Evolutionary conservation across 441 rosid species (phyloP), one percentile per base, ranked within the genome.

Genomic region (Isatis lusitanica): DNA sequence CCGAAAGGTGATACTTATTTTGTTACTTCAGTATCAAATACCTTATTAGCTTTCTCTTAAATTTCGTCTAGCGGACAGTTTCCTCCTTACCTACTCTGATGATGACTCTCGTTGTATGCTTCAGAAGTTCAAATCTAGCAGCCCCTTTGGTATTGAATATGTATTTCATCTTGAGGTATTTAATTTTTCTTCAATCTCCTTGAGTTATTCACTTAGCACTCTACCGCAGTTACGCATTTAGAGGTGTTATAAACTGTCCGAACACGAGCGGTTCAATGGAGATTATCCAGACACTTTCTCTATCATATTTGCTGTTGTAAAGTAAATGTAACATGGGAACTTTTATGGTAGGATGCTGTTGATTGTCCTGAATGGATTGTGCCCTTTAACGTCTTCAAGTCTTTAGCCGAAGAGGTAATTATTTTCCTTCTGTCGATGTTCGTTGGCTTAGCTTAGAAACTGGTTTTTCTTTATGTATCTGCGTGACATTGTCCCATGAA

Each of bases 361-460:
- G 99, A 91, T 78, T 90, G 98, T 71, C 98, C 98, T 62, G 99
- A 95, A 80, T 92, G 95, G 99, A 86, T 95, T 74, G 98, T 95
- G 53, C 98, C 97, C 63, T 90, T 95, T 76, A 84, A 92, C 52
- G 60, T 95, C 75, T 95, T 95, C 86, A 95, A 92, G 77, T 73
- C 88, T 15, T 80, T 95, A 85, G 97, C 99, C 39, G 98, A 89
- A 85, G 94, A 94, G 97, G 99, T 88, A 83, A 17, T 39, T 13
- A 46, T 38, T 71, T 65, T 56, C 68, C 21, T 56, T 68, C 43
- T 31, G 55, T 52, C n/a, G 21, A 62, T 33, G 59, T 13, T 66
- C 61, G 26, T 36, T 0, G 7, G 39, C 5, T 40, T 40, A 40
- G 48, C 35, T 4, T 38, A 59, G 48, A 28, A 17, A 33, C 21